Evolutionary conservation across 106 monocot genomes (phyloP).

Genomic region (Agapanthus africanus): DNA sequence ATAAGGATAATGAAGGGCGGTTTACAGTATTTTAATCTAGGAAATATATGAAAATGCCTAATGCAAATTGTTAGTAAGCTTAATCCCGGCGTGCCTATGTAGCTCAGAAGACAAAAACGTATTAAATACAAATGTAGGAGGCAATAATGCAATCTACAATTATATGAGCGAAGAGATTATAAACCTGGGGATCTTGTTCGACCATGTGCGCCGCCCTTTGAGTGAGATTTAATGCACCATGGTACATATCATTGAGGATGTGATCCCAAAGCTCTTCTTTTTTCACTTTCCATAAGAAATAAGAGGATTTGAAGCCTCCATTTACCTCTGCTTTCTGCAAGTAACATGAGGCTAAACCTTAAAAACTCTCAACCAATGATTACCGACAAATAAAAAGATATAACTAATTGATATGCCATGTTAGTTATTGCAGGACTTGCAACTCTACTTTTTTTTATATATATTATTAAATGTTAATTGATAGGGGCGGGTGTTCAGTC

Average conservation of each 20-base stretch:
- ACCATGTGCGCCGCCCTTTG: constrained; percentile 38
- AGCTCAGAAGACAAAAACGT: background rate
- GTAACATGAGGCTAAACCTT: constrained; percentile 1
- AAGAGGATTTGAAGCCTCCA: constrained; percentile 2
- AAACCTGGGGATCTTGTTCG: constrained; percentile 1
- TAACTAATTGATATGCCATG: no score
- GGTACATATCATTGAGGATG: constrained; percentile 68
- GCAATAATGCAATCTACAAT: background rate
- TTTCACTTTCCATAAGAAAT: constrained; percentile 72
- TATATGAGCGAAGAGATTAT: constrained; percentile 1
- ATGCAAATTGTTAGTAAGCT: background rate
- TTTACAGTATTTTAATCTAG: background rate
- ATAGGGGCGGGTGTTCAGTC: no score
- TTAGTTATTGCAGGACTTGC: no score
- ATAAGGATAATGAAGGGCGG: no score
- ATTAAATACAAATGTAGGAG: background rate
- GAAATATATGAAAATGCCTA: background rate
- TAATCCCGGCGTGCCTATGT: background rate
- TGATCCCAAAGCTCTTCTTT: constrained; percentile 29
- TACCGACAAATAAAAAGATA: background rate
- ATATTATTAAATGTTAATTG: no score
- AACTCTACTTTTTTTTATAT: no score
- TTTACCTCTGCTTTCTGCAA: constrained; percentile 35
- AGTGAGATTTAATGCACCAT: constrained; percentile 73
- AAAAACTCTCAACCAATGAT: background rate